Conservation (phyloP, 2,329 filamentous ascomycete genomes). For the Trichophyton schoenleinii region DNA sequence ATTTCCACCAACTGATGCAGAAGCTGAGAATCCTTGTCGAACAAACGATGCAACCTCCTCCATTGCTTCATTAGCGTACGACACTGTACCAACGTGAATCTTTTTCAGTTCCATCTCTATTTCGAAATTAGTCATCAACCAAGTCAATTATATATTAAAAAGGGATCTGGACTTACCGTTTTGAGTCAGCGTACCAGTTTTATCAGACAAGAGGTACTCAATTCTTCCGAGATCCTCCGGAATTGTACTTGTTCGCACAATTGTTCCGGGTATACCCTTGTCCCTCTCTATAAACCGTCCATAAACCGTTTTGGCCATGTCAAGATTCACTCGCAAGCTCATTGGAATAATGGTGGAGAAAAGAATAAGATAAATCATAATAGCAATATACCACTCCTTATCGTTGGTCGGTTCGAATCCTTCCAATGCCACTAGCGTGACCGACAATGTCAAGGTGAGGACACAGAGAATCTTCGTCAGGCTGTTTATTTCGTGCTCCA, state of each 20-base stretch:
- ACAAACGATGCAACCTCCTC: constrained; percentile 86
- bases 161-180: constrained; percentile 44
- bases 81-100: constrained; percentile 94
- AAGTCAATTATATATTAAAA: background rate
- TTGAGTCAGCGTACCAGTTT: constrained; percentile 94
- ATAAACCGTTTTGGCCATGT: constrained; percentile 94
- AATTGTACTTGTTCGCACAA: constrained; percentile 93
- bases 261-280: constrained; percentile 74
- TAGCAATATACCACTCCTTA: constrained; percentile 78
- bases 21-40: constrained; percentile 61
- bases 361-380: constrained; percentile 93
- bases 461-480: constrained; percentile 91
- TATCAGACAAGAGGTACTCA: constrained; percentile 91
- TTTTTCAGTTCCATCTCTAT: constrained; percentile 95
- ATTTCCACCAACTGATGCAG: constrained; percentile 50
- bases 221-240: constrained; percentile 92
- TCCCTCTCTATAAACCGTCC: constrained; percentile 92
- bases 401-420: constrained; percentile 51
- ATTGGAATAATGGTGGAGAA: constrained; percentile 99
- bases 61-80: constrained; percentile 97
- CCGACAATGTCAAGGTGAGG: constrained; percentile 71
- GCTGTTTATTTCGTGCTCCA: constrained; percentile 95
- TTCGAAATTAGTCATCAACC: background rate
- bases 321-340: constrained; percentile 86
- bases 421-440: constrained; percentile 77